Evolutionary conservation across 2,329 filamentous ascomycete species (phyloP).

Genomic region (Pezicula rhizophila): DNA sequence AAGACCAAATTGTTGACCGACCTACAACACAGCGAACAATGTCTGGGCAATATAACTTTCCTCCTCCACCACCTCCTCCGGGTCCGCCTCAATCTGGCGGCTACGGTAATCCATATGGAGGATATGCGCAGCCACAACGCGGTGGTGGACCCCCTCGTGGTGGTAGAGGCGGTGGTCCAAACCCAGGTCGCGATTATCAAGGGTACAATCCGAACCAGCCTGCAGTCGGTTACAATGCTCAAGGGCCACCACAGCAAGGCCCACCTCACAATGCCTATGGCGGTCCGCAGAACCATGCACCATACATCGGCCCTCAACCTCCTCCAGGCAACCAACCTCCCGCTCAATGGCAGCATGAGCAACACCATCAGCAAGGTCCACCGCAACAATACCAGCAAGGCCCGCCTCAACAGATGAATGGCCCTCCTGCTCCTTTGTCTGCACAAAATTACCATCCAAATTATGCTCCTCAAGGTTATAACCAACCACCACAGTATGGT

Average conservation of each 20-base stretch:
- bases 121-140: slow-evolving; percentile 21
- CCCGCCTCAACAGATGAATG: slow-evolving; percentile 30
- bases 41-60: slow-evolving; percentile 29
- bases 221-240: slow-evolving; percentile 18
- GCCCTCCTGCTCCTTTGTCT: slow-evolving; percentile 38
- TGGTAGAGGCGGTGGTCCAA: slow-evolving; percentile 20
- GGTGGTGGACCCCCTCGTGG: slow-evolving; percentile 25
- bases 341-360: slow-evolving; percentile 19
- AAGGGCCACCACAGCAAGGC: slow-evolving; percentile 19
- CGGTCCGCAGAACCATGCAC: slow-evolving; percentile 21
- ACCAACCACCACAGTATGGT: slow-evolving; percentile 33
- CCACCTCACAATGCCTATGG: slow-evolving; percentile 17
- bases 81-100: slow-evolving; percentile 22
- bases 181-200: slow-evolving; percentile 24
- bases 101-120: slow-evolving; percentile 20
- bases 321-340: slow-evolving; percentile 15
- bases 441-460: slow-evolving; percentile 52
- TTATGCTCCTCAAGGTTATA: slow-evolving; percentile 51
- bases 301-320: slow-evolving; percentile 29
- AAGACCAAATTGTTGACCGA: background rate
- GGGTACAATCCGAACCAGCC: slow-evolving; percentile 7
- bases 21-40: slow-evolving; percentile 9
- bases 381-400: slow-evolving; percentile 21
- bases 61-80: slow-evolving; percentile 28
- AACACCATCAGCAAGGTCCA: slow-evolving; percentile 16